Evolutionary conservation across 768 basidiomycete genomes (phyloP).

Genomic region (Pleurotus ostreatus): DNA sequence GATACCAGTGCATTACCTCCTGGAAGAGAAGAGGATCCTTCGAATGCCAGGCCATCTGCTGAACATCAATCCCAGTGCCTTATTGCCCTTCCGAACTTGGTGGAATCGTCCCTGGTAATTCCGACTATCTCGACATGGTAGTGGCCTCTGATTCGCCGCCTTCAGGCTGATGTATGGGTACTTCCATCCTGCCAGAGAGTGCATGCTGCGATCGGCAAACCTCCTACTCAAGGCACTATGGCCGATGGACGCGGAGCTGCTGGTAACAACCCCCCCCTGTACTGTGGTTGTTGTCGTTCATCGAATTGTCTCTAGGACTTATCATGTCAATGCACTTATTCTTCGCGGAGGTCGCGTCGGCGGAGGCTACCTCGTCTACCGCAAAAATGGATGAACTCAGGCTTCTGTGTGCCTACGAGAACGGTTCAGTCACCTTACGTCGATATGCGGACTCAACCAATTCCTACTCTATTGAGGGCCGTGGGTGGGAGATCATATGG

Average conservation of each 20-base stretch:
- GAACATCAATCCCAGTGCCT: slow-evolving; percentile 32
- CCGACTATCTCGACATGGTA: neutral
- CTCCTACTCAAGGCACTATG: slow-evolving; percentile 21
- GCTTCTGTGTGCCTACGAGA: slow-evolving; percentile 78
- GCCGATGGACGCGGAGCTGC: slow-evolving; percentile 52
- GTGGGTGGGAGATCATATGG: slow-evolving; percentile 75
- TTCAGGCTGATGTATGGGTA: slow-evolving; percentile 83
- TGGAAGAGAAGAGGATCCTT: neutral
- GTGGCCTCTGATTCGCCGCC: neutral
- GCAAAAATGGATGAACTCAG: slow-evolving; percentile 39
- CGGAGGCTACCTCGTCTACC: slow-evolving; percentile 27
- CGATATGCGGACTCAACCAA: slow-evolving; percentile 33
- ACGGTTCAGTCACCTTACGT: slow-evolving; percentile 77
- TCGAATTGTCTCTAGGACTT: slow-evolving; percentile 50
- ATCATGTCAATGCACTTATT: slow-evolving; percentile 87
- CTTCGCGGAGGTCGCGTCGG: slow-evolving; percentile 14
- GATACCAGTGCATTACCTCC: neutral
- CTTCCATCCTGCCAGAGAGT: slow-evolving; percentile 65
- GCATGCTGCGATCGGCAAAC: slow-evolving; percentile 82
- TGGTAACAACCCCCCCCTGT: slow-evolving; percentile 32
- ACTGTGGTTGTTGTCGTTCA: neutral
- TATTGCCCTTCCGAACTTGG: slow-evolving; percentile 81
- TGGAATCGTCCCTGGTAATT: slow-evolving; percentile 80
- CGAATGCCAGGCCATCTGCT: slow-evolving; percentile 7
- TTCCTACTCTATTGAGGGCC: slow-evolving; percentile 59